These are phyloP conservation scores for Rhodotorula sphaerocarpa DNA, from an alignment of 768 basidiomycete species.

Conservation along the genomic window DNA sequence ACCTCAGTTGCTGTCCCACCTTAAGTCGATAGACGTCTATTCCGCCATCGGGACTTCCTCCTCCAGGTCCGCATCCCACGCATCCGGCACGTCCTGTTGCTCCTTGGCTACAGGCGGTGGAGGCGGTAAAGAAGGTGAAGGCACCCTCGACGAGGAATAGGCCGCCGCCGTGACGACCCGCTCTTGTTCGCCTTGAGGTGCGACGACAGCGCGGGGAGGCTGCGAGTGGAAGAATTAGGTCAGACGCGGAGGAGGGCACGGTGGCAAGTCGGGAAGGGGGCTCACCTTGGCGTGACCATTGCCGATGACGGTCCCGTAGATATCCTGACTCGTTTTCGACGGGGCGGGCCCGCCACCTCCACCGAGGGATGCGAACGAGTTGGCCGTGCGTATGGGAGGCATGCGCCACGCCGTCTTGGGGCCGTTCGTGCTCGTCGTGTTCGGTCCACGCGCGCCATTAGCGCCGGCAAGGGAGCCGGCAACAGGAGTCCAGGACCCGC, in stretches of 20 bases:
- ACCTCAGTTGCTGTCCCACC: too few relatives aligned
- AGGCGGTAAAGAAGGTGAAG: slow-evolving; percentile 2
- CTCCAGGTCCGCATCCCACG: slow-evolving; percentile 6
- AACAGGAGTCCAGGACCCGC: slow-evolving; percentile 30
- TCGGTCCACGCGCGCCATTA: neutral
- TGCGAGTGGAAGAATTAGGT: neutral
- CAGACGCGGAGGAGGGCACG: too few relatives aligned
- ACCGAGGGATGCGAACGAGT: slow-evolving; percentile 23
- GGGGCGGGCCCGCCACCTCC: neutral
- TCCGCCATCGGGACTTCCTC: neutral
- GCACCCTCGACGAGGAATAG: neutral
- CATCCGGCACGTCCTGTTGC: slow-evolving; percentile 10
- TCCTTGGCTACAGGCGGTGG: slow-evolving; percentile 3
- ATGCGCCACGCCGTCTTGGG: neutral
- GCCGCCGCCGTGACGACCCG: neutral
- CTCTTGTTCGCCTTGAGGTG: slow-evolving; percentile 19
- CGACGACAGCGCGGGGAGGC: slow-evolving; percentile 31
- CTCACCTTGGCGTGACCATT: slow-evolving; percentile 20
- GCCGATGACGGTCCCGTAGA: slow-evolving; percentile 10
- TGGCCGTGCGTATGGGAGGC: slow-evolving; percentile 4
- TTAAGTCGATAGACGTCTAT: too few relatives aligned
- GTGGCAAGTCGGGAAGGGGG: neutral
- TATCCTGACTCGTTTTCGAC: neutral
- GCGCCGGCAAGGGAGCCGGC: neutral
- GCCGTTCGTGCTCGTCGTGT: too few relatives aligned